Evolutionary conservation across 306 rosid genomes (phyloP), one percentile per base, ranked within the genome.

Genomic region (Carpinus fangiana): DNA sequence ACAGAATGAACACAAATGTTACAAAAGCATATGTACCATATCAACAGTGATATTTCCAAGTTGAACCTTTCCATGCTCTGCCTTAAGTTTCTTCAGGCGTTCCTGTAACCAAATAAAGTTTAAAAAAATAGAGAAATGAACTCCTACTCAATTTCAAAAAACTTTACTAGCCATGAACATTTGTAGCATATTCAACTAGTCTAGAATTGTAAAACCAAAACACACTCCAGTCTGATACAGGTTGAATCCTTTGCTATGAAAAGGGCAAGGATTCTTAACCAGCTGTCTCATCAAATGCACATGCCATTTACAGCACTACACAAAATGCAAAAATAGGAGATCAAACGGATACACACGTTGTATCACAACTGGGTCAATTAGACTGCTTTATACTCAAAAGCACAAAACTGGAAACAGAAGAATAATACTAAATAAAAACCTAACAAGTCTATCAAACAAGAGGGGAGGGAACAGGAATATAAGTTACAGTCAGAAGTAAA

Each of bases 41-140:
- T 96, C 99, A 89, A 89, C 91, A 8, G 97, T 89, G 75, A 82
- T 91, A 78, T 89, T 93, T 21, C 99, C 99, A 88, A 96, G 76
- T 74, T 96, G 92, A 83, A 89, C 96, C 54, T 82, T 89, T 82
- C 93, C 99, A 86, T 91, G 84, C 6, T 96, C 94, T 73, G 84
- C 82, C 90, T 83, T 96, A 52, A 96, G 64, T 87, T 96, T 96
- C 86, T 93, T 91, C 82, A 93, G 85, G 75, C 97, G 97, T 75
- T 92, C 98, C 98, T 94, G 89, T 57, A 82, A 80, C 70, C 82
- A 83, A 55, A 68, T 20, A 71, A 50, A 41, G 43, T 67, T 16
- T 12, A 48, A 56, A 18, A 23, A 62, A 23, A 70, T 11, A 50
- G 67, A 51, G 71, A 56, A 36, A 55, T 36, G 67, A 28, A 80